These are phyloP conservation scores for Bryum argenteum DNA, from an alignment of 225 moss, liverwort and hornwort genomes.

Conservation along the genomic window DNA sequence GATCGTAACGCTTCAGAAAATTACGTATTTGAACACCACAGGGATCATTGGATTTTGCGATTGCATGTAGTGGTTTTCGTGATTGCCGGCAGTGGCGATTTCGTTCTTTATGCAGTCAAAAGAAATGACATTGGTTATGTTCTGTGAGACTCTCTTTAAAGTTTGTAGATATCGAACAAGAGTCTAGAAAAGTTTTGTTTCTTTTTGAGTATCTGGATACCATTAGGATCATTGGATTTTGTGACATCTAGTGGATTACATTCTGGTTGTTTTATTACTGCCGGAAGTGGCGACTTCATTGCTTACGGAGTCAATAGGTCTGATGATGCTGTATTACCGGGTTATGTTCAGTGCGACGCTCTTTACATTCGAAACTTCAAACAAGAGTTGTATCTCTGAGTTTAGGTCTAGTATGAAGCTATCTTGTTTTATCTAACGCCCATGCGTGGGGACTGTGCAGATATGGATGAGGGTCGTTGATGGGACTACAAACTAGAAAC, in stretches of 20 bases:
- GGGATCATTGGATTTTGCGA: background rate
- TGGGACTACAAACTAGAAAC: constrained; percentile 21
- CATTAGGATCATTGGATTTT: background rate
- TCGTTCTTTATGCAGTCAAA: background rate
- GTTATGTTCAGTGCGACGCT: background rate
- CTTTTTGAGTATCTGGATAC: background rate
- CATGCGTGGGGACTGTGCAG: constrained; percentile 13
- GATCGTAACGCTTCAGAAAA: background rate
- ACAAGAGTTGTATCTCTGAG: background rate
- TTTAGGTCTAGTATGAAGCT: background rate
- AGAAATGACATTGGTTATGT: background rate
- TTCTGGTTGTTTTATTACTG: background rate
- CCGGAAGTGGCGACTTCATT: background rate
- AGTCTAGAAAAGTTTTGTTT: constrained; percentile 4
- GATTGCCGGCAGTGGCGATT: background rate
- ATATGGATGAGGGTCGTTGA: constrained; percentile 24
- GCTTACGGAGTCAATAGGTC: background rate
- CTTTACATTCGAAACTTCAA: background rate
- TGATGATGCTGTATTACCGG: background rate
- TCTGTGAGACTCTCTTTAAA: background rate
- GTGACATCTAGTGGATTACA: background rate
- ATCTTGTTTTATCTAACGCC: constrained; percentile 1
- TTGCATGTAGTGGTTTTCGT: background rate
- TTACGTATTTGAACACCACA: background rate
- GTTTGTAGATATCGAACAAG: background rate